These are phyloP conservation scores for Phytophthora ramorum DNA, from an alignment of 352 stramenopile species.

Conservation along the genomic window DNA sequence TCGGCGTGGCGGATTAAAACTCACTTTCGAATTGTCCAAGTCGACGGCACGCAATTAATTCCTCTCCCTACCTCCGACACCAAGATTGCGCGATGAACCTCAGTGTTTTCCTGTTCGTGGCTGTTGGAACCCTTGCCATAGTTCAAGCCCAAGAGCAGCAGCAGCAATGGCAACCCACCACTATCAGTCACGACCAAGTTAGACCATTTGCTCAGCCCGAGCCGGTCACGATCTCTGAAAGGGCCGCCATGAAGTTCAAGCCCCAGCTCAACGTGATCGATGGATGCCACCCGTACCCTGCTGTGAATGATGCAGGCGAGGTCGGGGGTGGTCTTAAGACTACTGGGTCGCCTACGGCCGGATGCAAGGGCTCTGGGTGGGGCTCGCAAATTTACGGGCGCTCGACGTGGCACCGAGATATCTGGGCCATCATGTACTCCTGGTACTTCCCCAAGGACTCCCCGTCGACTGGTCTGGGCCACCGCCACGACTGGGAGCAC, in stretches of 20 bases:
- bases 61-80: neutral
- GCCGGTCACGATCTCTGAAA: constrained; percentile 12
- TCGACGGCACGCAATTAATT: neutral
- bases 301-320: constrained; percentile 36
- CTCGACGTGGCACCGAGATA: constrained; percentile 18
- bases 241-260: constrained; percentile 16
- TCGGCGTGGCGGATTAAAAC: neutral
- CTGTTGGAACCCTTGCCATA: neutral
- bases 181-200: constrained; percentile 19
- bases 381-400: constrained; percentile 29
- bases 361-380: constrained; percentile 29
- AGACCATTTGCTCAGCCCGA: constrained; percentile 7
- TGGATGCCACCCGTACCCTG: constrained; percentile 15
- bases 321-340: constrained; percentile 5
- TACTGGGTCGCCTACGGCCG: constrained; percentile 25
- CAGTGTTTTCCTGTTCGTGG: neutral
- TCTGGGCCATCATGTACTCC: constrained; percentile 5
- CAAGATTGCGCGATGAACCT: constrained; percentile 7
- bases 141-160: constrained; percentile 7
- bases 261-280: constrained; percentile 9
- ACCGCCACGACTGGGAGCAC: constrained; percentile 57
- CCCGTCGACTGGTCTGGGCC: constrained; percentile 29
- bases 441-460: constrained; percentile 51
- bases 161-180: neutral
- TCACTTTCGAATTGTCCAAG: constrained; percentile 18